Conservation (phyloP, 495 filamentous ascomycete species). For the Neurospora tetrasperma region DNA sequence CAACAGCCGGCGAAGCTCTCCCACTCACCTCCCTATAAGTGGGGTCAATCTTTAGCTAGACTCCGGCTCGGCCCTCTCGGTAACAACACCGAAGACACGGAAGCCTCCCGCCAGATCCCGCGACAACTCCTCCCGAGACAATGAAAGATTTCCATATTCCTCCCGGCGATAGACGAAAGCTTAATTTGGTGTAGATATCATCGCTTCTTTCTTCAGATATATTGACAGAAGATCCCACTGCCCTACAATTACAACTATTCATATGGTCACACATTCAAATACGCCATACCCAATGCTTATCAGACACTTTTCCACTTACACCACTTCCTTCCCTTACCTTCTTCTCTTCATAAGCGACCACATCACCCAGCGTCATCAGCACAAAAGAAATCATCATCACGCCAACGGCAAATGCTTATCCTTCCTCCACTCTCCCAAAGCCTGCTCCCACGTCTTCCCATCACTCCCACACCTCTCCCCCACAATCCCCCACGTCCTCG, state of each 20-base stretch:
- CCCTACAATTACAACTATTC: background rate
- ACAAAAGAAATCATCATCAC: background rate
- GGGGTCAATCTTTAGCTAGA: background rate
- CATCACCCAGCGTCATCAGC: no score
- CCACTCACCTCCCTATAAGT: background rate
- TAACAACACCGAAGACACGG: background rate
- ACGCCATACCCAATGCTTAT: background rate
- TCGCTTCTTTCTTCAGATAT: background rate
- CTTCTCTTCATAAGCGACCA: background rate
- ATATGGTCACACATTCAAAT: background rate
- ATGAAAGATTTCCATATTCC: background rate
- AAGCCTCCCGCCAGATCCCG: background rate
- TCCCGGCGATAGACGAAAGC: background rate
- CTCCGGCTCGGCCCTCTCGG: background rate
- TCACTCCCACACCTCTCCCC: conserved; percentile 56
- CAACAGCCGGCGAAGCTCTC: background rate
- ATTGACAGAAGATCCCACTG: background rate
- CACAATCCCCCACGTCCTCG: conserved; percentile 75
- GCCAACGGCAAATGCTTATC: background rate
- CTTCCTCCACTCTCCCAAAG: conserved; percentile 42
- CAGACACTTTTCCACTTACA: background rate
- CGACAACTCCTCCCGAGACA: background rate
- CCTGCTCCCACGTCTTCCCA: conserved; percentile 47
- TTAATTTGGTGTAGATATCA: background rate
- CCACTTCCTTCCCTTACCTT: background rate